These are phyloP conservation scores for Grosmannia huntii DNA, from an alignment of 2,329 filamentous ascomycete genomes.

Conservation along the genomic window DNA sequence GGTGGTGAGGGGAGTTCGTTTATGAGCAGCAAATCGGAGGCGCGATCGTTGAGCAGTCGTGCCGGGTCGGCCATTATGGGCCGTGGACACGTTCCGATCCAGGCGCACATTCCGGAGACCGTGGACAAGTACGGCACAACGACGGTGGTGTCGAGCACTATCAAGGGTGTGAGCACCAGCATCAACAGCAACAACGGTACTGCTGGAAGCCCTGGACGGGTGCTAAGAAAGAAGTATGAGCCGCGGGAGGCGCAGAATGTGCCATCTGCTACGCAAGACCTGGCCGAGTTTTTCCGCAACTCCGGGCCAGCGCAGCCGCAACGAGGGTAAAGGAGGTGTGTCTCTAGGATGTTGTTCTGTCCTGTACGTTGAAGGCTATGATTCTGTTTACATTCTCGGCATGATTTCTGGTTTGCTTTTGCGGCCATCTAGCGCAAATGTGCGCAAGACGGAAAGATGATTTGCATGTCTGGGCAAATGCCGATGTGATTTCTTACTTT, in stretches of 20 bases:
- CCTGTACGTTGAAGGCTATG: no score
- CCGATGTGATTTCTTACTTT: background rate
- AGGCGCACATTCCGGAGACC: constrained; percentile 33
- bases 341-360: background rate
- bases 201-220: constrained; percentile 20
- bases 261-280: constrained; percentile 44
- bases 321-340: constrained; percentile 12
- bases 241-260: constrained; percentile 36
- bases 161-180: background rate
- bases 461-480: background rate
- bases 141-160: constrained; percentile 10
- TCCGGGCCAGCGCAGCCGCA: constrained; percentile 44
- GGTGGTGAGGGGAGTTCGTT: background rate
- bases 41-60: constrained; percentile 27
- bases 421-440: no score
- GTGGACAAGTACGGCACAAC: constrained; percentile 26
- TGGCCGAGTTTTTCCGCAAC: constrained; percentile 60
- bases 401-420: no score
- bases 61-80: constrained; percentile 15
- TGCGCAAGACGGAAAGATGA: background rate
- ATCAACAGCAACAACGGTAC: constrained; percentile 1
- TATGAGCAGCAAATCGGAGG: constrained; percentile 13
- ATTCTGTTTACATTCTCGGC: background rate
- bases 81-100: constrained; percentile 38
- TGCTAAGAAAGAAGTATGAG: constrained; percentile 45